A percentile compares a stretch with the other conserved stretches of the same genome.
Conservation (phyloP, 306 rosid species). For the Prunus campanulata region DNA sequence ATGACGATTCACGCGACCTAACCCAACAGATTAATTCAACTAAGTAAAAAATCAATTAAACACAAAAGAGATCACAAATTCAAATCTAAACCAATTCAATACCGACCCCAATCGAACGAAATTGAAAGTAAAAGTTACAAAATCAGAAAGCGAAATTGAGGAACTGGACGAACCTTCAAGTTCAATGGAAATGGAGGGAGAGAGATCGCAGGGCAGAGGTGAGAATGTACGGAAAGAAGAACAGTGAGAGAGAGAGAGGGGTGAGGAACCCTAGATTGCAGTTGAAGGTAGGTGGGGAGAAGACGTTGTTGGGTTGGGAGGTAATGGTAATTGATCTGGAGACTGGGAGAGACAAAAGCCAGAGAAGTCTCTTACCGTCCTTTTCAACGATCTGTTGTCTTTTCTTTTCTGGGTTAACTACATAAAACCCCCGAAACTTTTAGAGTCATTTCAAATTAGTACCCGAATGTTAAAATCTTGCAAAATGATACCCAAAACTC, state of each 20-base stretch:
- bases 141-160: conserved; percentile 13
- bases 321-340: neutral
- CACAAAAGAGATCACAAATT: conserved; percentile 35
- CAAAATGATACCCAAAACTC: too few species aligned
- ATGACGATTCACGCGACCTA: conserved; percentile 7
- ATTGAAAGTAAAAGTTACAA: neutral
- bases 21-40: neutral
- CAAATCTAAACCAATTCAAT: neutral
- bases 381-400: neutral
- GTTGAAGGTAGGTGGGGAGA: conserved; percentile 1
- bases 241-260: neutral
- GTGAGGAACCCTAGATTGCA: conserved; percentile 29
- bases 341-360: neutral
- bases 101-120: neutral
- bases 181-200: neutral
- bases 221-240: neutral
- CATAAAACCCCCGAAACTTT: too few species aligned
- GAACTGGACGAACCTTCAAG: conserved; percentile 34
- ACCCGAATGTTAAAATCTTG: too few species aligned
- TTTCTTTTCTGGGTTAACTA: neutral
- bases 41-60: neutral
- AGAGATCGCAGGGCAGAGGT: conserved; percentile 31
- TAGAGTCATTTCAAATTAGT: neutral
- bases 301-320: neutral
- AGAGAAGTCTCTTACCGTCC: conserved; percentile 25